These are phyloP conservation scores for Verticillium albo-atrum DNA, from an alignment of 2,329 filamentous ascomycete species.

Conservation along the genomic window DNA sequence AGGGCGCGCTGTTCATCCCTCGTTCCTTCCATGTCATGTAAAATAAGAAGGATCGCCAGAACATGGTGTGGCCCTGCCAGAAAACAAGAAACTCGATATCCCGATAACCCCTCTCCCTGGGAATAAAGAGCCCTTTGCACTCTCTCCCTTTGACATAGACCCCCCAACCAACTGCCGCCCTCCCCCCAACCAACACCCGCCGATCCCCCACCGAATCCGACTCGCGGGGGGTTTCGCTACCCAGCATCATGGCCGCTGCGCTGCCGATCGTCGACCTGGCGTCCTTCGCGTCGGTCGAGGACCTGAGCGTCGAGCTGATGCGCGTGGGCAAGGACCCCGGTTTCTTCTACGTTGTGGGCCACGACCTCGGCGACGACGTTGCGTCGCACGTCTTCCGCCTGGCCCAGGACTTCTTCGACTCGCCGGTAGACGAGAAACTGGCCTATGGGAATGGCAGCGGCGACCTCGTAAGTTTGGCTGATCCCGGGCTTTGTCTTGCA, in stretches of 20 bases:
- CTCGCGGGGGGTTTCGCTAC: neutral
- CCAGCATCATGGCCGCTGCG: slow-evolving; percentile 3
- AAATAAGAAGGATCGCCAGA: too few relatives aligned
- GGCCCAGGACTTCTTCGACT: slow-evolving; percentile 8
- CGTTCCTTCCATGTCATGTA: neutral
- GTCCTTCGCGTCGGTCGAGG: slow-evolving; percentile 2
- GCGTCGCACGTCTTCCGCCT: slow-evolving; percentile 8
- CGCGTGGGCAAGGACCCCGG: slow-evolving; percentile 12
- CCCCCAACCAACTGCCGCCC: neutral
- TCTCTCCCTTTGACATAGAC: too few relatives aligned
- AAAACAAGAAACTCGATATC: neutral
- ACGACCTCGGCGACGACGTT: slow-evolving; percentile 8
- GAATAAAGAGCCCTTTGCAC: neutral
- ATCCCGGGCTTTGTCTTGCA: neutral
- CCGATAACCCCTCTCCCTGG: too few relatives aligned
- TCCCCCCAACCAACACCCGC: too few relatives aligned
- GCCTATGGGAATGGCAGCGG: slow-evolving; percentile 8
- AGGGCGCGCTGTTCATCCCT: neutral
- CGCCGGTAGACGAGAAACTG: slow-evolving; percentile 3
- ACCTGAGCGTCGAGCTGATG: slow-evolving; percentile 9
- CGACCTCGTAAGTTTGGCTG: slow-evolving; percentile 7
- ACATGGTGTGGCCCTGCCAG: too few relatives aligned
- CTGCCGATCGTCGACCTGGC: slow-evolving; percentile 9
- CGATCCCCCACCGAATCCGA: neutral
- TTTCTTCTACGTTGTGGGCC: slow-evolving; percentile 13